Evolutionary conservation across 2,329 filamentous ascomycete genomes (phyloP), one percentile per base, ranked within the genome.

Genomic region (Neofusicoccum kwambonambiense): DNA sequence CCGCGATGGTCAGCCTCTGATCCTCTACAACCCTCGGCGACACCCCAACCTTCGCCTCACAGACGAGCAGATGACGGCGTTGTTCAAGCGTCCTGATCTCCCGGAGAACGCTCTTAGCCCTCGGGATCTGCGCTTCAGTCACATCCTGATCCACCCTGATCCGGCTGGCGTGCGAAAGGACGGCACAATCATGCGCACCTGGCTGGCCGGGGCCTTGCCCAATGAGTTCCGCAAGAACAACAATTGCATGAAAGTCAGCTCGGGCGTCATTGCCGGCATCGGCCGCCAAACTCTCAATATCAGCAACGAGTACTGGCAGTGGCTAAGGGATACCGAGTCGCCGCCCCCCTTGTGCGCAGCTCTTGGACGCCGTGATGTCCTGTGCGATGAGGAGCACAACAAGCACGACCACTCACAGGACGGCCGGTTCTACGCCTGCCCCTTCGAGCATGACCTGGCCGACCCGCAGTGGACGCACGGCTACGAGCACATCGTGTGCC

Each of bases 331-430:
- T 3, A 12, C 11, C 7, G 15, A 34, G 13, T 39, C 39, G 15
- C 13, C 54, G 0, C 8, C 8, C 2, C 54, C 15, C 15, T 22
- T 37, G 12, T 3, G 22, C 39, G 54, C 3, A 5, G 9, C 15
- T 1, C 41, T 57, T 8, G 22, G 9, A 7, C 39, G 54, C 19
- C 54, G 41, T 8, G 3, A 5, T 19, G 27, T 58, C 13, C 41
- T 22, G 4, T 58, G 54, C 54, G 54, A 58, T 22, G 54, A 58
- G 54, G 11, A 34, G 39, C 41, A 58, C 39, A 58, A 58, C 37
- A 39, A 19, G 35, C 8, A 34, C 15, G 8, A 1, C 8, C 54
- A 58, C 41, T 13, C 22, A 6, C 2, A 1, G 22, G 27, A 34
- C n/a, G 41, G 19, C 15, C 19, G 13, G 1, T 34, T 27, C 13